These are phyloP conservation scores for Penicillium sp. DNA, from an alignment of 2,329 filamentous ascomycete genomes.

Conservation along the genomic window DNA sequence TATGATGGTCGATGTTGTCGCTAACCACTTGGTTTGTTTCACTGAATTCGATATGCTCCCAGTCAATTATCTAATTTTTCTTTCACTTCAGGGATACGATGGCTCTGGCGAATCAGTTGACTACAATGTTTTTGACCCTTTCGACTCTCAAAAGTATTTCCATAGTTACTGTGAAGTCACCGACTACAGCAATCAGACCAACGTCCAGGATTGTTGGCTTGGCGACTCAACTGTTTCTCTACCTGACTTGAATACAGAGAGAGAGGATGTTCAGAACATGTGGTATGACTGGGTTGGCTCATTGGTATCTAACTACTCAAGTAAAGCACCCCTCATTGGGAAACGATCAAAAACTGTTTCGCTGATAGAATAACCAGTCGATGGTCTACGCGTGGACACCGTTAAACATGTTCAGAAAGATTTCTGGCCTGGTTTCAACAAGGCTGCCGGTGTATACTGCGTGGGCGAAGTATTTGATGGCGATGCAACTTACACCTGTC, in stretches of 20 bases:
- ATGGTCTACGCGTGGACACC: constrained; percentile 58
- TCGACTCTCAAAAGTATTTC: constrained; percentile 32
- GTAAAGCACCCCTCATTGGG: constrained; percentile 10
- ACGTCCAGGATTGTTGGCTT: constrained; percentile 55
- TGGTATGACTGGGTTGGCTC: constrained; percentile 47
- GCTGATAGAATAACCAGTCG: constrained; percentile 31
- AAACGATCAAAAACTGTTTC: neutral
- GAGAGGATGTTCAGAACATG: constrained; percentile 44
- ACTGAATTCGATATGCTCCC: too few relatives aligned
- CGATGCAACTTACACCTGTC: constrained; percentile 43
- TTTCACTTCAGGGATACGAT: constrained; percentile 12
- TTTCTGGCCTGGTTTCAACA: constrained; percentile 47
- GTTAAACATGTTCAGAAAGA: constrained; percentile 50
- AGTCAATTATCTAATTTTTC: neutral
- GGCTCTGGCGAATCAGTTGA: constrained; percentile 24
- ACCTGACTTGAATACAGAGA: constrained; percentile 53
- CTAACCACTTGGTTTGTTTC: constrained; percentile 21
- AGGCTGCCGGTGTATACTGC: constrained; percentile 47
- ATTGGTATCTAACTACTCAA: constrained; percentile 49
- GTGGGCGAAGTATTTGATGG: constrained; percentile 52
- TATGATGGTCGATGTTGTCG: constrained; percentile 64
- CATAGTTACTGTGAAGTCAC: constrained; percentile 44
- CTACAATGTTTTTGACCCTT: constrained; percentile 32
- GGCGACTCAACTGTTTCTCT: constrained; percentile 53
- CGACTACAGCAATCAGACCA: constrained; percentile 58